Evolutionary conservation across 176 grass and related monocot species (phyloP), one percentile per base, ranked within the genome.

Genomic region (Raddia distichophylla): DNA sequence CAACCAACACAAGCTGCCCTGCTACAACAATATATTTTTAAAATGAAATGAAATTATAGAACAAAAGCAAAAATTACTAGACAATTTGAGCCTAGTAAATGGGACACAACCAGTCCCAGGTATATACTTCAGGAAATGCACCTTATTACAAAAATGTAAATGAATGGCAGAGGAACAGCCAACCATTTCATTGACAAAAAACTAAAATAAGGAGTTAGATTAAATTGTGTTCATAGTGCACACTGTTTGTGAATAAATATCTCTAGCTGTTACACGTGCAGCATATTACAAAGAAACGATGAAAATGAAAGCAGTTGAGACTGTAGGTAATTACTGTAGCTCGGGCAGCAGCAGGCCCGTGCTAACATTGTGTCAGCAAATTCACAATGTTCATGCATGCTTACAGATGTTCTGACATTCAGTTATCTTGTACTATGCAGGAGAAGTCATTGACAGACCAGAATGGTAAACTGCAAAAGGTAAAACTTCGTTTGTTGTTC

Each of bases 401-500:
- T 74, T 58, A 59, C 7, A 27, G 64, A 44, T 81, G 34, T 71
- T 61, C 22, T 69, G 46, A 50, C 57, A 70, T 64, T 48, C 10
- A 57, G 0, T 5, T 46, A 6, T 22, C 9, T 80, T 76, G 53
- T 32, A 75, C 9, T 84, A 40, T 80, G 70, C 82, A 97, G 94
- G 91, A 94, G 89, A 97, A 88, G 80, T 67, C 85, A 48, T 75
- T 97, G 69, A 46, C 70, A 74, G 60, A 89, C 37, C 87, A 91
- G 76, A 97, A 94, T 77, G 74, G 13, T 33, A 62, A 60, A 27
- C 74, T 97, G 67, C 83, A 88, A 73, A 97, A 90, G 84, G 88
- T 91, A 76, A 33, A 43, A n/a, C 1, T 58, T 56, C 15, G 3
- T 15, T 71, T 63, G 5, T 74, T 49, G 14, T 73, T 74, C 63